These are phyloP conservation scores for Mycena polygramma DNA, from an alignment of 768 basidiomycete species.

Conservation along the genomic window DNA sequence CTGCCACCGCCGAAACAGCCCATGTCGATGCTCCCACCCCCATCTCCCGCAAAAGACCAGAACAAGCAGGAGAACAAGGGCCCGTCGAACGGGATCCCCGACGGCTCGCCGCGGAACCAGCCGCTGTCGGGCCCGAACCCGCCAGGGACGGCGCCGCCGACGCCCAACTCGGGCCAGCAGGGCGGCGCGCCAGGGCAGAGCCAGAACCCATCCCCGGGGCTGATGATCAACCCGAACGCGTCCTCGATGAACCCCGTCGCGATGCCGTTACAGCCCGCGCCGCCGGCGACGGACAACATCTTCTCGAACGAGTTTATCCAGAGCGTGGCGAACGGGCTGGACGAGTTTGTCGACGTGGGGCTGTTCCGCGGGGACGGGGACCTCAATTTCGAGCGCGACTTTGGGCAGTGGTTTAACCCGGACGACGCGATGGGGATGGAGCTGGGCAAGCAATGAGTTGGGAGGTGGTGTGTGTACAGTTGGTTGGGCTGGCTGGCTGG, in stretches of 20 bases:
- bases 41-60: slow-evolving; percentile 61
- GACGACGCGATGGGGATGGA: slow-evolving; percentile 57
- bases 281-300: slow-evolving; percentile 32
- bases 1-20: slow-evolving; percentile 46
- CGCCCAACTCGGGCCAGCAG: slow-evolving; percentile 42
- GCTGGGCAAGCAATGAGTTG: slow-evolving; percentile 31
- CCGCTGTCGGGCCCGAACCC: slow-evolving; percentile 43
- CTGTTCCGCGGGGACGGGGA: slow-evolving; percentile 62
- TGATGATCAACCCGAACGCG: slow-evolving; percentile 41
- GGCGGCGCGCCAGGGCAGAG: slow-evolving; percentile 37
- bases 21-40: slow-evolving; percentile 66
- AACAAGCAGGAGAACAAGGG: slow-evolving; percentile 48
- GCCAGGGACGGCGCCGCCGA: slow-evolving; percentile 47
- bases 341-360: slow-evolving; percentile 53
- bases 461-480: no score
- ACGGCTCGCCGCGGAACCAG: slow-evolving; percentile 61
- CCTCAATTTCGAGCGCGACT: slow-evolving; percentile 80
- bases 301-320: slow-evolving; percentile 61
- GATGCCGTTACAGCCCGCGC: slow-evolving; percentile 32
- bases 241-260: slow-evolving; percentile 35
- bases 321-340: slow-evolving; percentile 54
- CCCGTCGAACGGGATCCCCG: slow-evolving; percentile 47
- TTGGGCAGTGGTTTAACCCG: slow-evolving; percentile 82
- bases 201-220: slow-evolving; percentile 44
- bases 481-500: neutral